phyloP scores from a whole-genome alignment of 83 land plant species.

The Isoetes engelmannii region DNA sequence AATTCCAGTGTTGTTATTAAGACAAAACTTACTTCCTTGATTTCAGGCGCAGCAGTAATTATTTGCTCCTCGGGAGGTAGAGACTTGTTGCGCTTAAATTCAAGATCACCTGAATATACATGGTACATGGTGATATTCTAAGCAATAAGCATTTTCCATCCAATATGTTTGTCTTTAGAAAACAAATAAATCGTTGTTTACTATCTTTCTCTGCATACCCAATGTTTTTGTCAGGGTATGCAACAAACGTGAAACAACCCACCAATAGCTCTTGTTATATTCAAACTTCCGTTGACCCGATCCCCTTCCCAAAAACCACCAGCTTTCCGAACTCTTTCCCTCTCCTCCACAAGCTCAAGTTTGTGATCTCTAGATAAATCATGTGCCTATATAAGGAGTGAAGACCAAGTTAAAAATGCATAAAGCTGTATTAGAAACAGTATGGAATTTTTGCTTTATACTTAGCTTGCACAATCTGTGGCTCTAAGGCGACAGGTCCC shows the following conservation, averaged over 20 bases:
- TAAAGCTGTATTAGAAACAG: too few relatives aligned
- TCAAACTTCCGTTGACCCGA: conserved; percentile 83
- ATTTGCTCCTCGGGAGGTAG: conserved; percentile 82
- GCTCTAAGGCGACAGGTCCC: too few relatives aligned
- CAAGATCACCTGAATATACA: conserved; percentile 69
- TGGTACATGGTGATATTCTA: background rate
- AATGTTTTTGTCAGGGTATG: background rate
- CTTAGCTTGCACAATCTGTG: too few relatives aligned
- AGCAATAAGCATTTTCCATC: too few relatives aligned
- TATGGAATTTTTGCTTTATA: too few relatives aligned
- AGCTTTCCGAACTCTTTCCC: conserved; percentile 67
- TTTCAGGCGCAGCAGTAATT: conserved; percentile 79
- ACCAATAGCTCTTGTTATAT: conserved; percentile 90
- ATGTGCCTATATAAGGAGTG: conserved; percentile 43
- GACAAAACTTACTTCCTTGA: conserved; percentile 46
- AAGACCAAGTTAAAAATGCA: too few relatives aligned
- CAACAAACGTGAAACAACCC: conserved; percentile 3
- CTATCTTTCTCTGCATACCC: too few relatives aligned
- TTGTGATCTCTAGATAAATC: conserved; percentile 84
- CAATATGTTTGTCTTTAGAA: too few relatives aligned
- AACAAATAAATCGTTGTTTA: too few relatives aligned
- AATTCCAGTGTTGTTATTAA: background rate
- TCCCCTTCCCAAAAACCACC: conserved; percentile 89
- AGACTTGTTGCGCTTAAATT: conserved; percentile 79
- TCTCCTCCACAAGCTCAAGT: conserved; percentile 78